Base-by-base conservation (phyloP, 805 yeast species). In the Teunomyces kruisii region DNA sequence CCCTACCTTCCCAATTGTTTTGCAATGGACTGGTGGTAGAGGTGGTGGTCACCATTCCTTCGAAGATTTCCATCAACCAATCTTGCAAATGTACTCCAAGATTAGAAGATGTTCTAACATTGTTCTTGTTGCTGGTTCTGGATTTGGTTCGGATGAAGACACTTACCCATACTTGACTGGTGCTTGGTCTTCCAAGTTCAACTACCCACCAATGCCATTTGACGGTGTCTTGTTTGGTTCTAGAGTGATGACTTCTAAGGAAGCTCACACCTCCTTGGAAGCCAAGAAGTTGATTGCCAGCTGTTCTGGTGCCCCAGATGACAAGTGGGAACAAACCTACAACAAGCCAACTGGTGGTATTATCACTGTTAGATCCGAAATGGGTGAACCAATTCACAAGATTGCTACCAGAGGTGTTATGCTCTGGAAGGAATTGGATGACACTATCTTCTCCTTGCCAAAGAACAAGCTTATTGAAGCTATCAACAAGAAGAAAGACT, bases 21-120 rank as follows among this genome's bases (percentile, higher is more conserved):
- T 94, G 58, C 99, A 94, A 77, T 94, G 99, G 99, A 94, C 99
- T 48, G 99, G 98, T 80, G 99, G 99, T 70, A 91, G 99, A 80
- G 99, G 97, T 75, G 99, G 99, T 80, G 99, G 99, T 64, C 99
- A 94, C 69, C 99, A 94, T 71, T 92, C 98, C 41, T 94, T 83
- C 63, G 99, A 94, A 78, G 99, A 94, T 74, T 90, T 92, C 94
- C 99, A 94, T 70, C 92, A 91, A 64, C 98, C 99, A 56, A 80
- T 94, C 55, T 74, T 94, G 63, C 96, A 89, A 70, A 94, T 94
- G 92, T 94, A 94, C 72, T 76, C 96, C 55, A 86, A 86, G 76
- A 86, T 94, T 60, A 87, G 99, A 80, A 86, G 89, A 72, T 85
- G 90, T 60, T 63, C 88, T 40, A 94, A 94, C 76, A 89, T 94